phyloP scores from a whole-genome alignment of 495 filamentous ascomycete species.

The Hypoxylon fragiforme region DNA sequence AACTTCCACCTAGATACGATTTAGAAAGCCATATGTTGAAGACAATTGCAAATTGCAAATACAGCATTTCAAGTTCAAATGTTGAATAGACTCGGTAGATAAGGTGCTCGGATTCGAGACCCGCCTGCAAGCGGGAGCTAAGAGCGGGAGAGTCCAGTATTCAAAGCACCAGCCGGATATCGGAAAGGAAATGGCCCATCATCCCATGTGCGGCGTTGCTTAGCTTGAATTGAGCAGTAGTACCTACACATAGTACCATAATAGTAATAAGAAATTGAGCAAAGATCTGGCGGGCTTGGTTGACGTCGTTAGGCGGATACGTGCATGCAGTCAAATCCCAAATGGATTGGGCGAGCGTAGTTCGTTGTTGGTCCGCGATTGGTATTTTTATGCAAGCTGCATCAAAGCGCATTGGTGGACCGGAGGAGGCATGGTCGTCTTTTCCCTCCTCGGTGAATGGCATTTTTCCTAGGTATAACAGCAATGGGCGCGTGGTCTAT shows the following conservation, averaged over 20 bases:
- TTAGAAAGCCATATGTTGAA: too few species aligned
- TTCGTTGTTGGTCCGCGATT: conserved; percentile 13
- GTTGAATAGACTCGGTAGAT: too few species aligned
- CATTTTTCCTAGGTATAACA: conserved; percentile 11
- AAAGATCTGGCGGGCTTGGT: conserved; percentile 21
- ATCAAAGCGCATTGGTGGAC: conserved; percentile 18
- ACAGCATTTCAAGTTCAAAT: too few species aligned
- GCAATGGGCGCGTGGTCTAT: conserved; percentile 10
- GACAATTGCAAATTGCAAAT: too few species aligned
- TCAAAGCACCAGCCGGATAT: conserved; percentile 25
- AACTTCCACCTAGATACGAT: neutral
- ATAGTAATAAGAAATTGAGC: conserved; percentile 11
- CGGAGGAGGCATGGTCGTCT: conserved; percentile 11
- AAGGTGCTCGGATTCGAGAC: too few species aligned
- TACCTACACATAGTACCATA: conserved; percentile 4
- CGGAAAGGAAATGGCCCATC: conserved; percentile 8
- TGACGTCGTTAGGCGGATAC: conserved; percentile 21
- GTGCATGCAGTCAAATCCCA: conserved; percentile 26
- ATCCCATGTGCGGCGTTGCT: conserved; percentile 3
- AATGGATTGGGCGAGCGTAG: conserved; percentile 30
- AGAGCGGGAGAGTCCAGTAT: conserved; percentile 28
- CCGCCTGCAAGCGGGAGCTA: conserved; percentile 24
- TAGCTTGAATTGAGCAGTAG: conserved; percentile 9
- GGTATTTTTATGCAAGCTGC: conserved; percentile 21
- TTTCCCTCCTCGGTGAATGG: conserved; percentile 18